These are phyloP conservation scores for Aspergillus cristatus DNA, from an alignment of 495 filamentous ascomycete genomes.

Conservation along the genomic window DNA sequence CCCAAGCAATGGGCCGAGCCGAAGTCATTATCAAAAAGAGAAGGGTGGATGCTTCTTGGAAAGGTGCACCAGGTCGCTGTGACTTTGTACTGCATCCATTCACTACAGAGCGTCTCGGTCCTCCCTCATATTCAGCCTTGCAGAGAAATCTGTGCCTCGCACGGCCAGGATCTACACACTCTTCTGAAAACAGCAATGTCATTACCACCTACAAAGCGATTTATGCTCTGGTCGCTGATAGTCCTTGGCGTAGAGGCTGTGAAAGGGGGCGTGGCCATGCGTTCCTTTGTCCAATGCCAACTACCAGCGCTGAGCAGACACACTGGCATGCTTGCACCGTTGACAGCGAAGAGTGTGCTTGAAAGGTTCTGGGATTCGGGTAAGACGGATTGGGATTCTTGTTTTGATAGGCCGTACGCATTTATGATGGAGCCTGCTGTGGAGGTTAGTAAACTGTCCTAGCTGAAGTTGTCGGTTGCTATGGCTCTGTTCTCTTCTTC, in stretches of 20 bases:
- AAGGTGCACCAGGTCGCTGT: conserved; percentile 19
- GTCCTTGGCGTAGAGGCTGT: conserved; percentile 24
- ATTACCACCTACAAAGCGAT: conserved; percentile 7
- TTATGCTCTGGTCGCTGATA: conserved; percentile 25
- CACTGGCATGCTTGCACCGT: conserved; percentile 9
- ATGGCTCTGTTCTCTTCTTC: too few relatives aligned
- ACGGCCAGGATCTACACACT: conserved; percentile 4
- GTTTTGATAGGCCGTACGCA: conserved; percentile 19
- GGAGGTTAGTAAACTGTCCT: too few relatives aligned
- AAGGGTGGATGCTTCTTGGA: conserved; percentile 22
- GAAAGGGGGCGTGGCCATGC: conserved; percentile 6
- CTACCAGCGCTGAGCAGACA: conserved; percentile 12
- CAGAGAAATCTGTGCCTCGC: too few relatives aligned
- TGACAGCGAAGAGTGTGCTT: conserved; percentile 14
- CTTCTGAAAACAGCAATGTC: conserved; percentile 11
- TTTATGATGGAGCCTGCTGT: conserved; percentile 1
- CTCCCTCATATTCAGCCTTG: conserved; percentile 5
- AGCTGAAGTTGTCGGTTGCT: too few relatives aligned
- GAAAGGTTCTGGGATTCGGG: conserved; percentile 21
- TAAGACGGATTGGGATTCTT: conserved; percentile 21
- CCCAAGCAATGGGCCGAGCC: conserved; percentile 13
- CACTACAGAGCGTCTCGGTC: conserved; percentile 19
- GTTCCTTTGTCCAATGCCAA: conserved; percentile 10
- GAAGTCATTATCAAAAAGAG: conserved; percentile 5
- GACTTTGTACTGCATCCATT: conserved; percentile 20